Base-by-base conservation (phyloP, 305 asterid genomes). In the Euphrasia arctica region DNA sequence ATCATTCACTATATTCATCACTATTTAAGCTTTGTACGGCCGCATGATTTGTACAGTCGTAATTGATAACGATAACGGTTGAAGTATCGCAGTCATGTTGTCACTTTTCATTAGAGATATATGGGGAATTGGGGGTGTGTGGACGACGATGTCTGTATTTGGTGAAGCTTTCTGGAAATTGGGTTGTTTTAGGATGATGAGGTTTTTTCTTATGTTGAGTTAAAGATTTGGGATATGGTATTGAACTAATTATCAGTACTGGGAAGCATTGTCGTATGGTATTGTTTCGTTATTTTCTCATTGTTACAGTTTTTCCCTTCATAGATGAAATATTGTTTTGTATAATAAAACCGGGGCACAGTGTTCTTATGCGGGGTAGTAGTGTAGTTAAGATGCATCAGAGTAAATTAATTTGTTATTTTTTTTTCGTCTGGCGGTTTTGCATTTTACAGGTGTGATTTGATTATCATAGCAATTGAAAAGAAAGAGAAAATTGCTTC, bases 1-100 rank as follows among this genome's bases (percentile, higher is more conserved):
- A 27, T 67, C 52, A 10, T 63, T 66, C 60, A 51, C 65, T 48
- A 5, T 57, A 41, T 57, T 45, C 60, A 62, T 42, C 66, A 58
- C 18, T 52, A 54, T 55, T 47, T 5, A 50, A 41, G 64, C 41
- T 60, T 10, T 42, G 11, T 9, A 8, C n/a, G 4, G 48, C 48
- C 7, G 4, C 34, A 34, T 34, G 6, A 45, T 58, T 62, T 22
- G 18, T 28, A 27, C 3, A 34, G 42, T 55, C 9, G 18, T 55
- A 43, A 43, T 43, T 43, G 49, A 11, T 10, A 13, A 43, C 8
- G 47, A 41, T 43, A 63, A 61, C 45, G 51, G 50, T 67, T 67
- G 66, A 64, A 60, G 32, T 10, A 11, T 22, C 18, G 61, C 28
- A 31, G 51, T 9, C 69, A 62, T 69, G 60, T 48, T 27, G 22